Conservation (phyloP, 352 stramenopile species). For the Globisporangium nagaii region DNA sequence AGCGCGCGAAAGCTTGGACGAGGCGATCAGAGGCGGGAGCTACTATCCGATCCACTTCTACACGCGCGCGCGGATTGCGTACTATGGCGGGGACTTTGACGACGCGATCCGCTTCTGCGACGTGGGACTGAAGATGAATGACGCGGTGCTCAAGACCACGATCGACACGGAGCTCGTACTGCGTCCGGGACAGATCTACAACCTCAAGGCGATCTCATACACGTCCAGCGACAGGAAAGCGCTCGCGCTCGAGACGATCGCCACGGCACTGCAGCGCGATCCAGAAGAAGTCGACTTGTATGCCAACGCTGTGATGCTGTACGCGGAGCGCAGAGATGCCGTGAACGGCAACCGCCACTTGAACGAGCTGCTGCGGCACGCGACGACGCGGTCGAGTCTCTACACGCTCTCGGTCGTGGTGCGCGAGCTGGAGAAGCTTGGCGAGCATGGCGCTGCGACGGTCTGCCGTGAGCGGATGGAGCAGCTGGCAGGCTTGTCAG, state of each 20-base stretch:
- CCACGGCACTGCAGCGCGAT: slow-evolving; percentile 27
- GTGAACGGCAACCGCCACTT: slow-evolving; percentile 20
- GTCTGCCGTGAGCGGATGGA: not conserved
- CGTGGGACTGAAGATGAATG: slow-evolving; percentile 24
- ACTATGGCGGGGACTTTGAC: slow-evolving; percentile 26
- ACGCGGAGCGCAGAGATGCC: slow-evolving; percentile 14
- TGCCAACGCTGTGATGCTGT: slow-evolving; percentile 41
- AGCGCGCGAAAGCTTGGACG: slow-evolving; percentile 25
- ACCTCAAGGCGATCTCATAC: slow-evolving; percentile 37
- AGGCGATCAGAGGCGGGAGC: slow-evolving; percentile 19
- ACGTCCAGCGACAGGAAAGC: slow-evolving; percentile 19
- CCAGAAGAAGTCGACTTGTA: slow-evolving; percentile 33
- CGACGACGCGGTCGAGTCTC: slow-evolving; percentile 13
- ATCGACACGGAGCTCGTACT: slow-evolving; percentile 40
- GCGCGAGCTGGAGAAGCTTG: slow-evolving; percentile 5
- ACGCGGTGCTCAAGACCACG: slow-evolving; percentile 18
- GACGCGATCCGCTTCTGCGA: slow-evolving; percentile 18
- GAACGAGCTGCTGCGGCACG: slow-evolving; percentile 10
- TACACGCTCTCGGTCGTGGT: slow-evolving; percentile 15
- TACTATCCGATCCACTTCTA: slow-evolving; percentile 37
- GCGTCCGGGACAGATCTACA: slow-evolving; percentile 28
- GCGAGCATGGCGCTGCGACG: not conserved
- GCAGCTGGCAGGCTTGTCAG: not conserved
- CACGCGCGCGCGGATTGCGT: slow-evolving; percentile 30
- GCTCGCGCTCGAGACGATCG: slow-evolving; percentile 24